Conservation (phyloP, 2,329 filamentous ascomycete species). For the Dactylonectria macrodidyma region DNA sequence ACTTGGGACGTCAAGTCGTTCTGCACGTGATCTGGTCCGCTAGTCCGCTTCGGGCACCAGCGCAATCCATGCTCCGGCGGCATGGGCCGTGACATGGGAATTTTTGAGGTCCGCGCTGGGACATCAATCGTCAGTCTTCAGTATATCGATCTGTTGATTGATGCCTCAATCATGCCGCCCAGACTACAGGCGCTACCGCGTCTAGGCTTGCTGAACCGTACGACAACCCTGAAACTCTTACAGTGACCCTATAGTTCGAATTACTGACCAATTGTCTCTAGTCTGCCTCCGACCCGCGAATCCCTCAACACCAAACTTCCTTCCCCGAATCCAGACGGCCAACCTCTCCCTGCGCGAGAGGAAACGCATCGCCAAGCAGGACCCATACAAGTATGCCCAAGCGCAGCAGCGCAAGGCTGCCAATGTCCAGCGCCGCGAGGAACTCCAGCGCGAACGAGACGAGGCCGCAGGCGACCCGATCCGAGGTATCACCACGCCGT, state of each 20-base stretch:
- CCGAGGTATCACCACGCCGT: constrained; percentile 83
- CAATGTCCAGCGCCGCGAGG: constrained; percentile 82
- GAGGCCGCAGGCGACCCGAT: constrained; percentile 82
- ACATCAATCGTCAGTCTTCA: constrained; percentile 41
- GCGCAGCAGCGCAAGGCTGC: constrained; percentile 87
- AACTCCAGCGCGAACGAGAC: constrained; percentile 76
- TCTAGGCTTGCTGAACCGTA: constrained; percentile 73
- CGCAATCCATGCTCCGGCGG: constrained; percentile 11
- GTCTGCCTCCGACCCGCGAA: constrained; percentile 73
- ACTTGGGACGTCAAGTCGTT: background rate
- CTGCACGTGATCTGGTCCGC: constrained; percentile 50
- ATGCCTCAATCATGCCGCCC: constrained; percentile 72
- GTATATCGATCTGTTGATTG: constrained; percentile 41
- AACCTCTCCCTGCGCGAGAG: constrained; percentile 74
- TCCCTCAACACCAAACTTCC: constrained; percentile 63
- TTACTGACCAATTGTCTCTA: constrained; percentile 53
- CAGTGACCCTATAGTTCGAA: background rate
- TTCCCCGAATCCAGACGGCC: constrained; percentile 76
- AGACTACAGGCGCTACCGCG: constrained; percentile 74
- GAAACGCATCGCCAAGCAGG: constrained; percentile 77
- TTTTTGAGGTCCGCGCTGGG: constrained; percentile 51
- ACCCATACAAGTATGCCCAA: constrained; percentile 88
- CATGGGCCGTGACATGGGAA: constrained; percentile 48
- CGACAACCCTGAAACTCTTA: constrained; percentile 45
- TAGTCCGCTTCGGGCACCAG: constrained; percentile 39